Percentiles rank a stretch among this genome's conserved stretches.
Evolutionary conservation across 2,329 filamentous ascomycete genomes (phyloP).

Genomic region (Fusarium mexicanum): DNA sequence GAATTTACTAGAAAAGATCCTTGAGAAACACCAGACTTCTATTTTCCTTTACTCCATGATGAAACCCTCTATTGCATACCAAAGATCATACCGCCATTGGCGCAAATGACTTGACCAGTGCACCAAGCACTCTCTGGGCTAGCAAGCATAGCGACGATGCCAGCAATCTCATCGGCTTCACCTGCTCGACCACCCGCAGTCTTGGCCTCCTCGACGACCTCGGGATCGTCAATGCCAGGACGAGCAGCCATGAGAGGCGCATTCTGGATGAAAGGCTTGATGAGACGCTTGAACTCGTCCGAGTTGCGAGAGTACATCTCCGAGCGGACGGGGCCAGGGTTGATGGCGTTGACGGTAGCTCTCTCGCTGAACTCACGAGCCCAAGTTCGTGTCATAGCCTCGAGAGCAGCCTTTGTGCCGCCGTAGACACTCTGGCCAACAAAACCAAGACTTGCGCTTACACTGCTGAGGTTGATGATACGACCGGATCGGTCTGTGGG

Average conservation of each 20-base stretch:
- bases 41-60: not conserved
- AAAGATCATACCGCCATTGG: slow-evolving; percentile 45
- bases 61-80: slow-evolving; percentile 38
- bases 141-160: slow-evolving; percentile 40
- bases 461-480: slow-evolving; percentile 63
- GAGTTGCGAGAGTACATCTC: slow-evolving; percentile 55
- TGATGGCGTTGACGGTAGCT: slow-evolving; percentile 63
- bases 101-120: slow-evolving; percentile 43
- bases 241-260: slow-evolving; percentile 41
- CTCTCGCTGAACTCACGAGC: slow-evolving; percentile 61
- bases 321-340: slow-evolving; percentile 63
- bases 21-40: slow-evolving; percentile 6
- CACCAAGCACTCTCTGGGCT: slow-evolving; percentile 42
- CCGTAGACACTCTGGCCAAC: slow-evolving; percentile 62
- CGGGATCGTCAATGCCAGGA: slow-evolving; percentile 36
- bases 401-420: slow-evolving; percentile 63
- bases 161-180: slow-evolving; percentile 41
- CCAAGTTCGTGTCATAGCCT: slow-evolving; percentile 66
- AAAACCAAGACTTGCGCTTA: slow-evolving; percentile 59
- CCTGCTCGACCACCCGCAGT: slow-evolving; percentile 40
- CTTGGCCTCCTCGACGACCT: slow-evolving; percentile 43
- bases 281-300: slow-evolving; percentile 42
- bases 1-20: slow-evolving; percentile 11
- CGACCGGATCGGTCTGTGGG: slow-evolving; percentile 73
- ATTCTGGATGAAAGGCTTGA: slow-evolving; percentile 45